Percentiles rank a stretch among this genome's conserved stretches.
Evolutionary conservation across 2,329 filamentous ascomycete species (phyloP).

Genomic region (Daldinia eschscholtzii): DNA sequence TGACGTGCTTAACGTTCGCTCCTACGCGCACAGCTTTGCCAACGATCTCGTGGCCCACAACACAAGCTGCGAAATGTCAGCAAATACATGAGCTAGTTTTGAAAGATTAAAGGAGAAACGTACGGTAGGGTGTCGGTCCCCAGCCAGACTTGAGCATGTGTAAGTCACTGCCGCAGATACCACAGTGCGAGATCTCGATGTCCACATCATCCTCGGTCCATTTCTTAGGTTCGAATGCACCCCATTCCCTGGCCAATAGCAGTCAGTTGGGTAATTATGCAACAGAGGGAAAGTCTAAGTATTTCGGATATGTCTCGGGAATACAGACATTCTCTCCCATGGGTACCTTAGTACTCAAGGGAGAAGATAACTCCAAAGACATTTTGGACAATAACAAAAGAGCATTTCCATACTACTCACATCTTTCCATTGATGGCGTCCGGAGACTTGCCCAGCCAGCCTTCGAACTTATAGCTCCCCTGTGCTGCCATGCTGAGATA

Average conservation of each 20-base stretch:
- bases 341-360: background rate
- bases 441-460: conserved; percentile 62
- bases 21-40: conserved; percentile 70
- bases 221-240: conserved; percentile 71
- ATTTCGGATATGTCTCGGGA: conserved; percentile 1
- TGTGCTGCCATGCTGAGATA: conserved; percentile 32
- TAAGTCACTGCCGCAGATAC: conserved; percentile 73
- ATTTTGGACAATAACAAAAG: background rate
- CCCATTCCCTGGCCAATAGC: conserved; percentile 55
- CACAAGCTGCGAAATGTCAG: conserved; percentile 56
- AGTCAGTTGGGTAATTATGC: conserved; percentile 12
- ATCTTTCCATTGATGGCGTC: conserved; percentile 64
- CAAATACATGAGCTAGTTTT: conserved; percentile 21
- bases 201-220: conserved; percentile 76
- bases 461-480: conserved; percentile 60
- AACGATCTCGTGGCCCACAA: conserved; percentile 75
- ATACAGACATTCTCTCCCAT: background rate
- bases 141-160: conserved; percentile 70
- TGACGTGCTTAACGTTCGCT: conserved; percentile 64
- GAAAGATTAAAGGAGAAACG: conserved; percentile 32
- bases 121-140: conserved; percentile 58
- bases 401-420: conserved; percentile 41
- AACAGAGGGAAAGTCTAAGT: background rate
- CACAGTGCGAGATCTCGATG: conserved; percentile 74
- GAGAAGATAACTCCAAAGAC: background rate